Conservation (phyloP, 1,284 basidiomycete genomes). For the Wallemia ichthyophaga region DNA sequence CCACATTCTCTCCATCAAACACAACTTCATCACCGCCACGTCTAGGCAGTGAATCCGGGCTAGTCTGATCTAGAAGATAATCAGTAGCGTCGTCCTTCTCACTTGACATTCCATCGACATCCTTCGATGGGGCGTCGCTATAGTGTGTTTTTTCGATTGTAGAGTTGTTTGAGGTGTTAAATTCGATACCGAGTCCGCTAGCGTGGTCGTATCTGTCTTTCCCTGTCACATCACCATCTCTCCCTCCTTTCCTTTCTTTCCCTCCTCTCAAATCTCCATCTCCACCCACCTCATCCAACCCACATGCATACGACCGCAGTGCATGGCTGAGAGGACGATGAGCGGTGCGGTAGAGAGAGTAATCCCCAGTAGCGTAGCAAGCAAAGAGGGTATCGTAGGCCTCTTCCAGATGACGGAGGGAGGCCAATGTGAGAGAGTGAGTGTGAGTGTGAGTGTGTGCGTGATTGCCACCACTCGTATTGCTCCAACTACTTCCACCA, state of each 20-base stretch:
- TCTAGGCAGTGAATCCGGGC: neutral
- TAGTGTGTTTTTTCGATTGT: no score
- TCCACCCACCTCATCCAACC: neutral
- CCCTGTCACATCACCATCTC: no score
- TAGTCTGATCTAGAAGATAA: neutral
- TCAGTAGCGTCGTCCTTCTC: neutral
- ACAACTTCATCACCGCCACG: neutral
- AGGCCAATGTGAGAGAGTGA: neutral
- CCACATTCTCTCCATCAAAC: neutral
- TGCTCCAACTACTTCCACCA: no score
- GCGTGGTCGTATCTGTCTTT: no score
- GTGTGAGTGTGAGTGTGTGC: no score
- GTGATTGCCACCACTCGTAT: no score
- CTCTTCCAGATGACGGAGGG: neutral
- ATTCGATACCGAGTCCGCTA: no score
- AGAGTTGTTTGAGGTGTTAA: no score
- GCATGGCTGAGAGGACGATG: neutral
- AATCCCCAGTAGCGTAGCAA: neutral
- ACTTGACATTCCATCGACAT: neutral
- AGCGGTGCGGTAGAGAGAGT: neutral
- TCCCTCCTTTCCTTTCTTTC: no score
- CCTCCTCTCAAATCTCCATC: no score
- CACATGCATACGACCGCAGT: neutral
- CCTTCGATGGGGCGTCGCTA: no score
- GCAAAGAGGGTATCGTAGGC: neutral